Base-by-base conservation (phyloP, 2,329 filamentous ascomycete genomes). In the Trichoderma sp. region DNA sequence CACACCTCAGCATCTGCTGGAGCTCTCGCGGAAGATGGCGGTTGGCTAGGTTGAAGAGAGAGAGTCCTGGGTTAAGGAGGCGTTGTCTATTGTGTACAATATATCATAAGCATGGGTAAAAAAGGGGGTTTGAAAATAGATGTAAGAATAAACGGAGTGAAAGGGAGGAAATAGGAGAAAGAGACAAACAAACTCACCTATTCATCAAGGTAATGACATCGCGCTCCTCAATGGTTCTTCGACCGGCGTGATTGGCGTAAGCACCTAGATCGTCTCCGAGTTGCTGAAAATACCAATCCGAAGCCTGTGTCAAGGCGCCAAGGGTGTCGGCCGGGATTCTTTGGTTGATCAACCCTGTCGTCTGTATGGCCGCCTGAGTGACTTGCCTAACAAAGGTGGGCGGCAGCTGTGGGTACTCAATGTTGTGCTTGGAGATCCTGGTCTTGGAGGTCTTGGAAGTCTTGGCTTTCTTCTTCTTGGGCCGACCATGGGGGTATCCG, bases 261-360 rank as follows among this genome's bases (percentile, higher is more conserved):
- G 90, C 91, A 13, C 88, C 88, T 69, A 97, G 82, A 78, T 97
- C 94, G 73, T 94, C 92, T 62, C 92, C 90, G 3, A 93, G 84
- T 80, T 97, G 94, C 81, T 97, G 93, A 79, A 97, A 97, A 80
- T 94, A 97, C 92, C 93, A 96, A 73, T 97, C 93, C 3, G 93
- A 93, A 1, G 94, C 93, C 78, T 94, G 91, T 77, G 91, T 90
- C 68, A 97, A 89, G 5, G 91, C 91, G 34, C 88, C 87, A 47
- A 97, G 83, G 2, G 92, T 91, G 66, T 96, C 93, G 59, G 92
- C 89, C 71, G 87, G 90, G 61, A 97, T 88, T 74, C 91, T 93
- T 6, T 88, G 84, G 75, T 91, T 93, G 75, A 87, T 87, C 11
- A 87, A 84, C 23, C 90, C 90, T 58, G 90, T 88, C 4, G 88